These are phyloP conservation scores for Asterophora parasitica DNA, from an alignment of 768 basidiomycete genomes.

Conservation along the genomic window DNA sequence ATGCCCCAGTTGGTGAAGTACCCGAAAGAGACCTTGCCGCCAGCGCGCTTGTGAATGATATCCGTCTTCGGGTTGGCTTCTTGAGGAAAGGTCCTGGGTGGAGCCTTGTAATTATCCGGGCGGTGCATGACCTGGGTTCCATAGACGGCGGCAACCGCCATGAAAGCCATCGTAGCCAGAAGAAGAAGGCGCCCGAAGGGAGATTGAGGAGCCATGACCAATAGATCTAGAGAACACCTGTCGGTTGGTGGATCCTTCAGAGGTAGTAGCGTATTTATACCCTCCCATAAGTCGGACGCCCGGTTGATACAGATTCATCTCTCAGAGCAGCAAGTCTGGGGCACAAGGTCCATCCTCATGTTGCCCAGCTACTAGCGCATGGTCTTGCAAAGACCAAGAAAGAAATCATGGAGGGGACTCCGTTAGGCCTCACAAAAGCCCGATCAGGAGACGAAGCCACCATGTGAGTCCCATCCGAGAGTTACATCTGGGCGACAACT, in stretches of 20 bases:
- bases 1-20: conserved; percentile 68
- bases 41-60: conserved; percentile 36
- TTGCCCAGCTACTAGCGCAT: conserved; percentile 13
- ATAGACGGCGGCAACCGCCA: conserved; percentile 21
- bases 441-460: conserved; percentile 9
- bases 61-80: conserved; percentile 33
- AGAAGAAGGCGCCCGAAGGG: conserved; percentile 23
- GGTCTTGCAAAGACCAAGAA: conserved; percentile 7
- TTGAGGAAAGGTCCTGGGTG: conserved; percentile 28
- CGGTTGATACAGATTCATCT: neutral
- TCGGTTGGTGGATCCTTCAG: conserved; percentile 1
- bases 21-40: conserved; percentile 36
- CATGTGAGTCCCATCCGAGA: conserved; percentile 11
- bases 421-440: neutral
- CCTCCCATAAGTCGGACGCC: neutral
- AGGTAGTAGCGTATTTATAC: conserved; percentile 13
- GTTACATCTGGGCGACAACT: neutral
- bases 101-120: conserved; percentile 40
- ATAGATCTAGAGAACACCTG: neutral
- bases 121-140: conserved; percentile 53
- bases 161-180: conserved; percentile 20
- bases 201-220: conserved; percentile 12
- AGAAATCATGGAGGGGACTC: neutral
- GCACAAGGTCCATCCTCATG: conserved; percentile 13
- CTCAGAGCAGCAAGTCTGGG: neutral